A percentile compares a stretch with the other conserved stretches of the same genome.
Evolutionary conservation across 768 basidiomycete species (phyloP).

Genomic region (Pleurotus djamor): DNA sequence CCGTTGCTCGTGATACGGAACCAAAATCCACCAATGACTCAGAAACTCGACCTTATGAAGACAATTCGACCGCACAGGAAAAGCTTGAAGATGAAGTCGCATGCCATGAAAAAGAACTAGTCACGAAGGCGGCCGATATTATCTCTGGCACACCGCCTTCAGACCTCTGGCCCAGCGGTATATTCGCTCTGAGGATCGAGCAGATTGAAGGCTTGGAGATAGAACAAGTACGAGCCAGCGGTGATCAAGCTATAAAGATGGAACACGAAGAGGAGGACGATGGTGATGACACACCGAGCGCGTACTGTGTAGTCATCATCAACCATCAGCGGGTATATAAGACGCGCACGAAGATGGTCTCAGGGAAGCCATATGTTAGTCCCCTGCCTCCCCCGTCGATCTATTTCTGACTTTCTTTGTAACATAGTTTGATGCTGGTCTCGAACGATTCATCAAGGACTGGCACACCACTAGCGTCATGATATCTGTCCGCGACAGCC

Average conservation of each 20-base stretch:
- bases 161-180: slow-evolving; percentile 61
- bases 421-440: slow-evolving; percentile 53
- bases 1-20: background rate
- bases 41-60: background rate
- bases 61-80: slow-evolving; percentile 30
- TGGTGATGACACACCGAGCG: slow-evolving; percentile 61
- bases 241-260: slow-evolving; percentile 38
- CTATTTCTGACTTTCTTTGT: slow-evolving; percentile 1
- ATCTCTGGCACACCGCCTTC: slow-evolving; percentile 51
- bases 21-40: slow-evolving; percentile 1
- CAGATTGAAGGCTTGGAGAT: slow-evolving; percentile 64
- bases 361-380: slow-evolving; percentile 41
- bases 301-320: slow-evolving; percentile 52
- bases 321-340: slow-evolving; percentile 43
- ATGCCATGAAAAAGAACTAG: slow-evolving; percentile 27
- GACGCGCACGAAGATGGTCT: slow-evolving; percentile 45
- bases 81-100: background rate
- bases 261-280: slow-evolving; percentile 52
- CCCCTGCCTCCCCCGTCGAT: background rate
- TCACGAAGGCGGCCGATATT: slow-evolving; percentile 33
- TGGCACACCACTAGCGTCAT: slow-evolving; percentile 59
- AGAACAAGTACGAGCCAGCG: slow-evolving; percentile 50
- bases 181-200: slow-evolving; percentile 64
- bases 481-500: slow-evolving; percentile 62
- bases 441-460: slow-evolving; percentile 68